Evolutionary conservation across 169 alveolate genomes (phyloP).

Genomic region (Cytauxzoon felis): DNA sequence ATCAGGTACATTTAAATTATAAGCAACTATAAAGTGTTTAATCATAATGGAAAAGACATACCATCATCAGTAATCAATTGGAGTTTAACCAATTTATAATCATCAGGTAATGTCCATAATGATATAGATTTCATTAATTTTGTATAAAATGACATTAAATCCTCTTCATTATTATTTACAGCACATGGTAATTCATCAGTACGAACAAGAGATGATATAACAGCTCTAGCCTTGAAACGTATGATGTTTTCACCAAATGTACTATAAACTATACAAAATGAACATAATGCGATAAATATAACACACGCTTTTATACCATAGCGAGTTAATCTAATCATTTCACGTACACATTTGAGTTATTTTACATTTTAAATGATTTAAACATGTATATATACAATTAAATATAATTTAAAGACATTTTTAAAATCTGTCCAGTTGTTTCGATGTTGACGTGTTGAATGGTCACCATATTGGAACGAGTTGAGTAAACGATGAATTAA

Average conservation of each 20-base stretch:
- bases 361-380: background rate
- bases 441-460: background rate
- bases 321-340: too few relatives aligned
- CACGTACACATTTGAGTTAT: background rate
- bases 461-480: background rate
- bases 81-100: slow-evolving; percentile 11
- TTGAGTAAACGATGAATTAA: background rate
- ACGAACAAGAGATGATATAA: background rate
- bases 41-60: background rate
- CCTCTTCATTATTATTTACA: slow-evolving; percentile 2
- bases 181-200: background rate
- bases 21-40: slow-evolving; percentile 7
- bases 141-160: slow-evolving; percentile 10
- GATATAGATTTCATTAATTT: slow-evolving; percentile 5
- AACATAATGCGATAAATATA: background rate
- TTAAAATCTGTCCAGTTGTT: background rate
- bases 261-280: background rate
- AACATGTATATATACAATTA: background rate
- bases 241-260: background rate
- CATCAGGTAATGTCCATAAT: slow-evolving; percentile 13
- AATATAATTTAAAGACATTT: background rate
- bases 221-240: slow-evolving; percentile 21
- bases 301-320: too few relatives aligned
- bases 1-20: background rate
- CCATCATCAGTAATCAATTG: slow-evolving; percentile 5